Evolutionary conservation across 768 basidiomycete species (phyloP), one percentile per base, ranked within the genome.

Genomic region (Bullera alba): DNA sequence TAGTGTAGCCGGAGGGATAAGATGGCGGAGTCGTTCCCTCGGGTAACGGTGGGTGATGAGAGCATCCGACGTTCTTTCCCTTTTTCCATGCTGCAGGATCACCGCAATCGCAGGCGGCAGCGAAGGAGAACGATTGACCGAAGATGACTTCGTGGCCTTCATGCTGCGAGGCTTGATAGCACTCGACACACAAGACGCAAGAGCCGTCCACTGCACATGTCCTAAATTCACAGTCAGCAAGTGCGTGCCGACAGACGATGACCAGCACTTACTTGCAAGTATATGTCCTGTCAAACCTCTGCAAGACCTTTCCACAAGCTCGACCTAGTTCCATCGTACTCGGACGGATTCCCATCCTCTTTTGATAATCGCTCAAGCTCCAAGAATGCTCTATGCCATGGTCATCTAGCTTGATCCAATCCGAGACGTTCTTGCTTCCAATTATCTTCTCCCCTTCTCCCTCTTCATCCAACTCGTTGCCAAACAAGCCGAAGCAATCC

Each of bases 21-120:
- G 4, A 78, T 77, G 10, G 50, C 14, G 77, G 68, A 44, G 68
- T 65, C 22, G 52, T 50, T 43, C 44, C 43, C 16, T n/a, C 41
- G 25, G 62, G 67, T 15, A 61, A 45, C 46, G 82, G 78, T 12
- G 88, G 87, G 63, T 93, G 88, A 63, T 80, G 80, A 0, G 83
- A 82, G 69, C 89, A 92, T 12, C 76, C 71, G 15, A 86, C 78
- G 4, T 67, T 62, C 4, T 37, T 14, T 38, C 45, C 51, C 27
- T 42, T 19, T 28, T 82, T 79, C 90, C 91, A 97, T 1, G 88
- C 87, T 63, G 93, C 86, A 21, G 79, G 77, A 63, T 96, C 92
- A 15, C 90, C 90, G 61, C 93, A 96, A 72, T 96, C 91, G 67
- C 95, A 99, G 60, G 87, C 91, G 4, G 90, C 87, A 16, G 70